A percentile compares a stretch with the other conserved stretches of the same genome.
Conservation (phyloP, 805 yeast genomes). For the Zygotorulaspora danielsina region DNA sequence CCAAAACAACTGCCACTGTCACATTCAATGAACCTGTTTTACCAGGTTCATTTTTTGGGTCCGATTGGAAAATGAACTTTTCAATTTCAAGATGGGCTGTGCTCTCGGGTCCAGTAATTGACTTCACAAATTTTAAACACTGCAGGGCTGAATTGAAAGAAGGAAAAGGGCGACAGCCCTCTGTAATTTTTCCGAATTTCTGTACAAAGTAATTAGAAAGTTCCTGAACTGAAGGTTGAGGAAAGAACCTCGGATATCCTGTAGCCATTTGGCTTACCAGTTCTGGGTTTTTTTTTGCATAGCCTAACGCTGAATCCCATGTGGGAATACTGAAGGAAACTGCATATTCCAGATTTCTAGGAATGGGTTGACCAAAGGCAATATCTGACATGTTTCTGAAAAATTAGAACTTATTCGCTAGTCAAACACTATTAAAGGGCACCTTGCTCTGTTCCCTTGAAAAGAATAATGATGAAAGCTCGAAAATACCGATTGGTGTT, state of each 20-base stretch:
- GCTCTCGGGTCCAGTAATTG: conserved; percentile 9
- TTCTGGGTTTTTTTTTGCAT: conserved; percentile 83
- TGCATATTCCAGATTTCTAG: conserved; percentile 51
- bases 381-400: conserved; percentile 14
- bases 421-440: background rate
- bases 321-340: conserved; percentile 89
- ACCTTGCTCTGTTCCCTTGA: background rate
- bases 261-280: conserved; percentile 71
- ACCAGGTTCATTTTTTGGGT: conserved; percentile 50
- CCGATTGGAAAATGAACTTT: conserved; percentile 9
- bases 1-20: conserved; percentile 56
- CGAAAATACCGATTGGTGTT: background rate
- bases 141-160: conserved; percentile 63
- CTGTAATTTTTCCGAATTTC: conserved; percentile 70
- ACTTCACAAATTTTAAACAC: conserved; percentile 66
- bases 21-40: conserved; percentile 53
- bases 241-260: conserved; percentile 84
- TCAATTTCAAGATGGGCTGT: conserved; percentile 15
- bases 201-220: conserved; percentile 48
- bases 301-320: conserved; percentile 86
- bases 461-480: too few relatives aligned
- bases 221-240: conserved; percentile 55
- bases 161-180: conserved; percentile 65
- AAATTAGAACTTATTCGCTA: background rate
- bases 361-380: conserved; percentile 20